Evolutionary conservation across 306 rosid species (phyloP).

Genomic region (Glycine soja): DNA sequence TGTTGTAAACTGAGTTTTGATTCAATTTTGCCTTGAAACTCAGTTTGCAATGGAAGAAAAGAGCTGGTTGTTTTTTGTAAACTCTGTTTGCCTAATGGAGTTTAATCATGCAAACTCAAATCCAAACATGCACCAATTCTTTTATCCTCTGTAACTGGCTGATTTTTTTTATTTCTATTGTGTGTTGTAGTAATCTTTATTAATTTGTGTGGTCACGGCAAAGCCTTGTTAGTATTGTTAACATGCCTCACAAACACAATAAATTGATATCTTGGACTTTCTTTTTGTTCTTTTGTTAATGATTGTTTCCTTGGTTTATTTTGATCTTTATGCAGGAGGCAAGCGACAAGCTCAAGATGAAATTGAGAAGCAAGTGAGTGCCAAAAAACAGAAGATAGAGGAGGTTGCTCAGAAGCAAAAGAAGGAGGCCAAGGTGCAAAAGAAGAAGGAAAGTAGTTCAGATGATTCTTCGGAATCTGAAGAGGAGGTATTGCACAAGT

Average conservation of each 20-base stretch:
- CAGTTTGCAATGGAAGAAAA: background rate
- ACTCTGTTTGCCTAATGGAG: background rate
- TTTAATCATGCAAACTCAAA: background rate
- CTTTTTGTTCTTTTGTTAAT: background rate
- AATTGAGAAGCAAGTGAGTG: conserved; percentile 58
- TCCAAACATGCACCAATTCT: background rate
- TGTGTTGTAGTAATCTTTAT: background rate
- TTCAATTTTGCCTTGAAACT: background rate
- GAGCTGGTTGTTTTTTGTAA: background rate
- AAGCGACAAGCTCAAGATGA: conserved; percentile 72
- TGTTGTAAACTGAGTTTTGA: background rate
- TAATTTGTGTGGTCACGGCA: background rate
- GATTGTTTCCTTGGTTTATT: background rate
- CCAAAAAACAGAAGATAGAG: conserved; percentile 74
- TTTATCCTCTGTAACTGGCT: background rate
- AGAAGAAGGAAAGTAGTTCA: conserved; percentile 69
- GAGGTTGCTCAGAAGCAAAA: conserved; percentile 64
- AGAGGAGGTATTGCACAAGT: conserved; percentile 53
- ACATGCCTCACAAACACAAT: background rate
- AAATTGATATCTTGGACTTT: background rate
- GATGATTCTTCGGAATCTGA: conserved; percentile 70
- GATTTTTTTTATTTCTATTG: background rate
- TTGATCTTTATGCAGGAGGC: conserved; percentile 43
- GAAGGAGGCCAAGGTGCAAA: conserved; percentile 60
- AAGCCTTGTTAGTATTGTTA: background rate